Percentiles rank a stretch among this genome's conserved stretches.
These are phyloP conservation scores for Dipteronia dyeriana DNA, from an alignment of 345 rosid genomes.

Conservation along the genomic window DNA sequence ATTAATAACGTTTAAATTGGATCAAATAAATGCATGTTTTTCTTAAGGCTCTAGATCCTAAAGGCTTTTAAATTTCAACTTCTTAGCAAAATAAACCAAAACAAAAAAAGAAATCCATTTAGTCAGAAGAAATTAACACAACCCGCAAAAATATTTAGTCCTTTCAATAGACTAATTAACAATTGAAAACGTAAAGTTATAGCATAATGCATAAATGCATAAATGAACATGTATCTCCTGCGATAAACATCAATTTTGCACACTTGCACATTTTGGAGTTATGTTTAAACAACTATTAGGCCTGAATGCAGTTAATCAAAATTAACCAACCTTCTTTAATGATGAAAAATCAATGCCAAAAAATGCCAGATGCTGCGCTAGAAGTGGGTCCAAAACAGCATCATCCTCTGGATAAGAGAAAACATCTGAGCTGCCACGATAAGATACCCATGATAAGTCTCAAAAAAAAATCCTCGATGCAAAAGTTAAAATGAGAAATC, in stretches of 20 bases:
- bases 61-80: not conserved
- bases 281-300: not conserved
- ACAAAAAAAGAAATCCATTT: not conserved
- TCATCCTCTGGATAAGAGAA: conserved; percentile 96
- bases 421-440: conserved; percentile 97
- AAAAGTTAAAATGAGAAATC: not conserved
- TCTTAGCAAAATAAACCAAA: not conserved
- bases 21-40: not conserved
- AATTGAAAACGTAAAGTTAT: not conserved
- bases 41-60: not conserved
- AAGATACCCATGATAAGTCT: conserved; percentile 39
- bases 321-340: conserved; percentile 73
- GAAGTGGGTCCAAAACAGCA: conserved; percentile 83
- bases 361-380: conserved; percentile 91
- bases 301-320: conserved; percentile 6
- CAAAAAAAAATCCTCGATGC: conserved; percentile 7
- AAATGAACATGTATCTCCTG: not conserved
- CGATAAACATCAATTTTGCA: not conserved
- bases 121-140: not conserved
- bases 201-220: not conserved
- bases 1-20: not conserved
- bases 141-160: not conserved
- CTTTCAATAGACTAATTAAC: not conserved
- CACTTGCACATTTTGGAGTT: not conserved
- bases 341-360: conserved; percentile 97